These are phyloP conservation scores for Tuber calosporum DNA, from an alignment of 495 filamentous ascomycete genomes.

Conservation along the genomic window DNA sequence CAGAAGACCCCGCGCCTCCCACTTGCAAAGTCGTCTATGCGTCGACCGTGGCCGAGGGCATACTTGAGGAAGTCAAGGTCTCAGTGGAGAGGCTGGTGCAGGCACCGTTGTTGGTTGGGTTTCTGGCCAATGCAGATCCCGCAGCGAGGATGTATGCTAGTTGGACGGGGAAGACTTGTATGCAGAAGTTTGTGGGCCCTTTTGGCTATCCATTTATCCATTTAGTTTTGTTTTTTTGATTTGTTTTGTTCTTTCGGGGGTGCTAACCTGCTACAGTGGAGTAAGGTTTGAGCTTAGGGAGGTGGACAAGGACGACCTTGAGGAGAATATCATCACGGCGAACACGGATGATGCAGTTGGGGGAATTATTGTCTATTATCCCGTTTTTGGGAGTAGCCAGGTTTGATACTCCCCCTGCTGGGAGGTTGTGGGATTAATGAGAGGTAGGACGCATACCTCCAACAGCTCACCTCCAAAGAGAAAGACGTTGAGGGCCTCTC, in stretches of 20 bases:
- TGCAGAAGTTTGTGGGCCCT: slow-evolving; percentile 67
- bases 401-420: slow-evolving; percentile 6
- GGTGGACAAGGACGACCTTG: slow-evolving; percentile 76
- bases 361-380: slow-evolving; percentile 97
- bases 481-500: slow-evolving; percentile 96
- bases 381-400: slow-evolving; percentile 61
- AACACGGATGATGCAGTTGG: slow-evolving; percentile 71
- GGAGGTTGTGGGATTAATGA: slow-evolving; percentile 38
- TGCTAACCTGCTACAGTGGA: slow-evolving; percentile 52
- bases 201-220: not conserved
- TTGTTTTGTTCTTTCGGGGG: slow-evolving; percentile 15
- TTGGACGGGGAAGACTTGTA: slow-evolving; percentile 92
- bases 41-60: slow-evolving; percentile 65
- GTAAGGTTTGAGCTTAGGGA: slow-evolving; percentile 78
- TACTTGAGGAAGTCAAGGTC: slow-evolving; percentile 68
- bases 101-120: slow-evolving; percentile 75
- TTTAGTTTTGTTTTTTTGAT: slow-evolving; percentile 17
- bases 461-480: slow-evolving; percentile 78
- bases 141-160: slow-evolving; percentile 88
- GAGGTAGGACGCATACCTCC: slow-evolving; percentile 80
- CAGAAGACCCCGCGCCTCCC: slow-evolving; percentile 44
- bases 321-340: slow-evolving; percentile 73
- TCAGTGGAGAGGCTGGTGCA: slow-evolving; percentile 58
- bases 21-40: slow-evolving; percentile 89
- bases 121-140: slow-evolving; percentile 85